phyloP scores from a whole-genome alignment of 106 monocot genomes.

The Allium sativum region DNA sequence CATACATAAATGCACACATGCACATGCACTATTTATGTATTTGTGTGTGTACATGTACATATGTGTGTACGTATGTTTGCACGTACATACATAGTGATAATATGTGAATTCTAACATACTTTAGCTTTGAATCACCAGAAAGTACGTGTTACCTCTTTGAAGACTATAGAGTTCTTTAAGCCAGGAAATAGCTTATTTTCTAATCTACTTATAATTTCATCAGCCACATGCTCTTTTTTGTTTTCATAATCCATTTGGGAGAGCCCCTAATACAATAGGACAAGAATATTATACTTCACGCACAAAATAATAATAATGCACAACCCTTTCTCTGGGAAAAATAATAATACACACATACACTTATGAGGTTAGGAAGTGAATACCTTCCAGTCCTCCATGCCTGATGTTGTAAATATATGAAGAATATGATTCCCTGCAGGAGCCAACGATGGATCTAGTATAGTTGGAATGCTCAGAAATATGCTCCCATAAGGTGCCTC shows the following conservation, averaged over 20 bases:
- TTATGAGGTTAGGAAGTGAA: too few relatives aligned
- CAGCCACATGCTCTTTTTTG: conserved; percentile 69
- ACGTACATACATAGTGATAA: too few relatives aligned
- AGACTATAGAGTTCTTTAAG: conserved; percentile 61
- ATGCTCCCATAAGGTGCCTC: conserved; percentile 95
- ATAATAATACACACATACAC: too few relatives aligned
- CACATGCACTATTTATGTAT: too few relatives aligned
- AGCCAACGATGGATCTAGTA: conserved; percentile 92
- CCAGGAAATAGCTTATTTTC: conserved; percentile 88
- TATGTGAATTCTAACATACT: too few relatives aligned
- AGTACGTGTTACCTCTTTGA: conserved; percentile 64
- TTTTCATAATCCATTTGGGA: conserved; percentile 59
- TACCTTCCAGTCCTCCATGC: conserved; percentile 94
- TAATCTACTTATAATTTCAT: conserved; percentile 75
- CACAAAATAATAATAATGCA: too few relatives aligned
- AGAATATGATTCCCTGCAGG: conserved; percentile 97
- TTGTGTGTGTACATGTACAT: too few relatives aligned
- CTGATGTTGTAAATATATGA: conserved; percentile 90
- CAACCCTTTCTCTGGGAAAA: too few relatives aligned
- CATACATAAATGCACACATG: too few relatives aligned
- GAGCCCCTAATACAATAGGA: conserved; percentile 39
- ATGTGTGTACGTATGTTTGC: too few relatives aligned
- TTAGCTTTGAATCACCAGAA: not conserved
- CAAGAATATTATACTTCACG: too few relatives aligned
- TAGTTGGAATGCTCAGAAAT: conserved; percentile 95